These are phyloP conservation scores for Phytophthora multivora DNA, from an alignment of 352 stramenopile species.

Conservation along the genomic window DNA sequence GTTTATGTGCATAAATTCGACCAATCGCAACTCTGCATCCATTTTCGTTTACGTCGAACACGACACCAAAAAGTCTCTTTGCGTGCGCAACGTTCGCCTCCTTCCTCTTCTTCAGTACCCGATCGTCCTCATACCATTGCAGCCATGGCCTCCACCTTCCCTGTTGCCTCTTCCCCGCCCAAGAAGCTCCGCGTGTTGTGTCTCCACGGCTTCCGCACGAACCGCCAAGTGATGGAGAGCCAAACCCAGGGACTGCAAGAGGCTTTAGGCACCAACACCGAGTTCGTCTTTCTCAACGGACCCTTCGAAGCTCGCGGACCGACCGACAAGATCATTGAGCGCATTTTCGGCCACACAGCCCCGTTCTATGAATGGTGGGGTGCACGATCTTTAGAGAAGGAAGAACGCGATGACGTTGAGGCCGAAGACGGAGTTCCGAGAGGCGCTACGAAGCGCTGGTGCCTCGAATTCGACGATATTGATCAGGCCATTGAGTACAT, in stretches of 20 bases:
- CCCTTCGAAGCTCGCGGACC: conserved; percentile 58
- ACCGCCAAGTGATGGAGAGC: conserved; percentile 71
- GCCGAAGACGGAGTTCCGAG: conserved; percentile 29
- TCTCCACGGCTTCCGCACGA: conserved; percentile 77
- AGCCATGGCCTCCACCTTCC: not conserved
- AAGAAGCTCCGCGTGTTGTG: conserved; percentile 69
- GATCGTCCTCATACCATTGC: not conserved
- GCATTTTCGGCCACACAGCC: conserved; percentile 56
- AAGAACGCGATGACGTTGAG: conserved; percentile 45
- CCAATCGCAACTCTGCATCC: conserved; percentile 4
- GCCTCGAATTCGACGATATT: conserved; percentile 45
- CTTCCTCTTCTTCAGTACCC: not conserved
- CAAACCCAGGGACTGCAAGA: conserved; percentile 64
- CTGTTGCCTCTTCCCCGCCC: not conserved
- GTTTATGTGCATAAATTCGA: not conserved
- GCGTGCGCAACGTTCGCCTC: not conserved
- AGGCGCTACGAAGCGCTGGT: conserved; percentile 30
- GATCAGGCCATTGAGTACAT: conserved; percentile 56
- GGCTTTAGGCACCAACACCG: conserved; percentile 57
- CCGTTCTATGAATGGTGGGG: conserved; percentile 84
- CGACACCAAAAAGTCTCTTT: not conserved
- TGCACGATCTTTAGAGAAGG: conserved; percentile 44
- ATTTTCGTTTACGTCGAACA: conserved; percentile 27
- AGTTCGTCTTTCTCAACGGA: conserved; percentile 78
- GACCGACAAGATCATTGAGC: conserved; percentile 59